These are phyloP conservation scores for Candida sanyaensis DNA, from an alignment of 1,139 yeast species.

Conservation along the genomic window DNA sequence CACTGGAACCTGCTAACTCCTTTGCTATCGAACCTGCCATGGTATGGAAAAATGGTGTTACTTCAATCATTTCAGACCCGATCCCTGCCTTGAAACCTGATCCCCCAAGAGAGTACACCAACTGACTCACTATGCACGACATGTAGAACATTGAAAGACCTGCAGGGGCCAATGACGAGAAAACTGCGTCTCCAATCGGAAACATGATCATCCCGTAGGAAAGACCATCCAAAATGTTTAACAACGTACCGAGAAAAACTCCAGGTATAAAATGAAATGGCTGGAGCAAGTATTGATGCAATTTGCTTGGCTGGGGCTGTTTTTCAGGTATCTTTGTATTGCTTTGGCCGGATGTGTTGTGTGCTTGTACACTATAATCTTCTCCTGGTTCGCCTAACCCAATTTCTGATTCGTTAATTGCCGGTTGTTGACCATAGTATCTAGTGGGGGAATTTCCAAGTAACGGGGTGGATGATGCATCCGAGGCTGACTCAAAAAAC, in stretches of 20 bases:
- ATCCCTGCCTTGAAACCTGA: constrained; percentile 87
- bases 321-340: not conserved
- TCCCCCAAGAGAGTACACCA: constrained; percentile 87
- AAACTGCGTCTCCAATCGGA: constrained; percentile 81
- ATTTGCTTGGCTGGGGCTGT: constrained; percentile 12
- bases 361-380: constrained; percentile 1
- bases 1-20: constrained; percentile 51
- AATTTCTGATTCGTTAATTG: constrained; percentile 6
- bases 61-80: constrained; percentile 98
- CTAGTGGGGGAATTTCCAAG: constrained; percentile 5
- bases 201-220: constrained; percentile 98
- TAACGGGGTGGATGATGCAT: constrained; percentile 12
- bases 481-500: constrained; percentile 5
- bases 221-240: constrained; percentile 88
- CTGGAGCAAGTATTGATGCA: constrained; percentile 24
- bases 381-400: constrained; percentile 1
- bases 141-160: constrained; percentile 94
- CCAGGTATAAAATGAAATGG: constrained; percentile 67
- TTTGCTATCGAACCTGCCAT: constrained; percentile 78
- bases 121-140: constrained; percentile 83
- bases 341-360: not conserved
- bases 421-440: not conserved
- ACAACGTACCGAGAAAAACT: constrained; percentile 77
- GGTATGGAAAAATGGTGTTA: constrained; percentile 94
- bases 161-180: constrained; percentile 77